Base-by-base conservation (phyloP, 495 filamentous ascomycete species). In the Penicillium bovifimosum region DNA sequence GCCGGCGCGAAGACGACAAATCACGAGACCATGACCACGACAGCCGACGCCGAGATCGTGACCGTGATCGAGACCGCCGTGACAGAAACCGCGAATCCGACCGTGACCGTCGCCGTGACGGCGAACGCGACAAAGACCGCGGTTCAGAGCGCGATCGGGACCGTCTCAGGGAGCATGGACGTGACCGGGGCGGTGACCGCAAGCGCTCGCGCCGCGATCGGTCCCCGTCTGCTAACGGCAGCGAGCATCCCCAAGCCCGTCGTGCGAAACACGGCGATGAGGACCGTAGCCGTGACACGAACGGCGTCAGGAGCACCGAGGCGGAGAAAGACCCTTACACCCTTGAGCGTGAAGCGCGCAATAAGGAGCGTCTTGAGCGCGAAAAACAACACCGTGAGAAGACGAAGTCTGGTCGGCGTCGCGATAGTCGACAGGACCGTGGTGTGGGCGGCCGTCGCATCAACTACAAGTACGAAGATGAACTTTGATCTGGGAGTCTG, bases 341-440 rank as follows among this genome's bases (percentile, higher is more conserved):
- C 0, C 71, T 85, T 1, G 90, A 92, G 61, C 84, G 90, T 13
- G 86, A 90, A 63, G 83, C 83, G 10, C 77, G 87, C 11, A 84
- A 90, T 52, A 76, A 86, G 9, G 90, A 92, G 63, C 77, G 90
- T 9, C 65, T 91, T 39, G 74, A 87, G 6, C 87, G 88, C 54
- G 90, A 95, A 65, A 78, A 88, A 42, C 83, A 91, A 65, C 81
- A 86, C 14, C 84, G 89, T 41, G 82, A 82, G 49, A 54, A 50
- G 45, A 67, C 61, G 51, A 75, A 80, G 59, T 75, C 72, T 16
- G 64, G 71, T 48, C 68, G 61, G 43, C 72, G 74, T 44, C 73
- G 81, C 33, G 76, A 82, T 59, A 75, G 77, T 52, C 65, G 79
- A 41, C 58, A 75, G 41, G 81, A 83, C 56, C 66, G 71, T 33